A percentile compares a stretch with the other conserved stretches of the same genome.
Evolutionary conservation across 768 basidiomycete species (phyloP).

Genomic region (Trametes cingulata): DNA sequence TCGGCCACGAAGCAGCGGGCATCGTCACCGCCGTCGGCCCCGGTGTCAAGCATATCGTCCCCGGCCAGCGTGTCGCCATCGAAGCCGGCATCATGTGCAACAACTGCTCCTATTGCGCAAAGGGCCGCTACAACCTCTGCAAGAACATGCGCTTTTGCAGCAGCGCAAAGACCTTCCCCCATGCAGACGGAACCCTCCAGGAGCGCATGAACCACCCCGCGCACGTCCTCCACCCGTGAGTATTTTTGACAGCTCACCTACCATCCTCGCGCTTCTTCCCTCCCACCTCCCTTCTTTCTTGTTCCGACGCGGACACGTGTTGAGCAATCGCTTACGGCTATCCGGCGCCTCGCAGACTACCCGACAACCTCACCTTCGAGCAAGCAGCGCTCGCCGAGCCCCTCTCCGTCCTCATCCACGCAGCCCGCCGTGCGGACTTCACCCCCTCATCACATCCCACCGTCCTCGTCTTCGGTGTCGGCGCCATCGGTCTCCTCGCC

Average conservation of each 20-base stretch:
- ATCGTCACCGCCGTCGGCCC: conserved; percentile 81
- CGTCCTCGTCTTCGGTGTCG: conserved; percentile 89
- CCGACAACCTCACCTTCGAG: conserved; percentile 74
- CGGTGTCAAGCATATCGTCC: conserved; percentile 58
- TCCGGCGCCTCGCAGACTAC: conserved; percentile 50
- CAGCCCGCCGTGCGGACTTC: conserved; percentile 46
- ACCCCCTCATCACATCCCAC: conserved; percentile 42
- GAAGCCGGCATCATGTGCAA: conserved; percentile 92
- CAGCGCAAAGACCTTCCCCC: conserved; percentile 89
- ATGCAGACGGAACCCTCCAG: conserved; percentile 91
- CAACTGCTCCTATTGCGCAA: conserved; percentile 64
- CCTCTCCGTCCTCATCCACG: conserved; percentile 83
- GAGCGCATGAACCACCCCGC: conserved; percentile 87
- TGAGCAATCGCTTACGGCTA: conserved; percentile 12
- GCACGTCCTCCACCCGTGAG: conserved; percentile 84
- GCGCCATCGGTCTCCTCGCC: conserved; percentile 90
- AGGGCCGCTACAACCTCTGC: conserved; percentile 93
- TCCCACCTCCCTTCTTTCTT: neutral
- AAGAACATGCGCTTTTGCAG: conserved; percentile 86
- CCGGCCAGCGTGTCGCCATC: conserved; percentile 90
- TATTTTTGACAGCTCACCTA: conserved; percentile 22
- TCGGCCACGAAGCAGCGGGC: conserved; percentile 94
- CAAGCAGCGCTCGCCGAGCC: conserved; percentile 91
- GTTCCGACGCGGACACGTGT: conserved; percentile 11
- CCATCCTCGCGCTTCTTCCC: conserved; percentile 6